Evolutionary conservation across 306 rosid genomes (phyloP), one percentile per base, ranked within the genome.

Genomic region (Elaeagnus macrophylla): DNA sequence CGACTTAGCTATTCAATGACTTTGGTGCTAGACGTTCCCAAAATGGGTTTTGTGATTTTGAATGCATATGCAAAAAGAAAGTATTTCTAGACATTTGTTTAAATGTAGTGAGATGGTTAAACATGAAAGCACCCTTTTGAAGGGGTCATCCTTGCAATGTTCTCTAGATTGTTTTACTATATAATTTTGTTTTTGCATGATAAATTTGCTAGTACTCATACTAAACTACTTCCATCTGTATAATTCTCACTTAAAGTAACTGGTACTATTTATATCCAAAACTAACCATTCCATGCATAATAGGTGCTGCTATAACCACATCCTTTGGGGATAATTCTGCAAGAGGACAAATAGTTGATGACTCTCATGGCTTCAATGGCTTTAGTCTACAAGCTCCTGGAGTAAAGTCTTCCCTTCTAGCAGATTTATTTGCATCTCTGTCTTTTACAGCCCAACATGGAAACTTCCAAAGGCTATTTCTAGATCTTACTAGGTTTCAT

Each of bases 391-490:
- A 70, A 58, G 69, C 72, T 76, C 62, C 77, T 59, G 75, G 76
- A 59, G 56, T 76, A 11, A 80, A 81, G 65, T 78, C 89, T 57
- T 75, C 83, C 57, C 41, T 80, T 68, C 59, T 80, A 11, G 87
- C 93, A 13, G 96, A 87, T 59, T 3, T 59, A 43, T 84, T 91
- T 73, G 96, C 73, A 55, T 76, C 96, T 19, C 47, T 75, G 19
- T 75, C 89, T 9, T 72, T 91, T 64, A 72, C 95, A 44, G 95
- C 96, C 42, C 99, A 86, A 67, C 58, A 65, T 55, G 96, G 99
- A 65, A 82, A 73, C 79, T 91, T 80, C 66, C 99, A 87, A 72
- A 69, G 73, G 75, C 71, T 9, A 56, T 80, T 59, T 64, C 67
- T 91, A 57, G 99, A 87, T 67, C 96, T 84, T 51, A 72, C 93